Percentiles rank a stretch among this genome's conserved stretches.
Evolutionary conservation across 1,284 basidiomycete genomes (phyloP).

Genomic region (Phellinidium pouzarii): DNA sequence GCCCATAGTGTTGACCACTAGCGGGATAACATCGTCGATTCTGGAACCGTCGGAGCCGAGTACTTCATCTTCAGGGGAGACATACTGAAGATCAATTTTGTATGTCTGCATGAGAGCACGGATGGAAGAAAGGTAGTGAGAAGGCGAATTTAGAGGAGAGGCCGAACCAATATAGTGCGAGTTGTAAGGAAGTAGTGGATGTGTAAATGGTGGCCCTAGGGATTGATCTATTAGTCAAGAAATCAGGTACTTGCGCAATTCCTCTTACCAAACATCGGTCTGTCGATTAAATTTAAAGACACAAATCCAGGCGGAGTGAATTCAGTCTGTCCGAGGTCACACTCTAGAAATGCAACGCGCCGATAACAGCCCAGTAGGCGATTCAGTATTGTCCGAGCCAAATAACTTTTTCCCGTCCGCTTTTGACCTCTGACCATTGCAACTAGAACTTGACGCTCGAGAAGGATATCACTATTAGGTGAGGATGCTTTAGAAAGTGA

Average conservation of each 20-base stretch:
- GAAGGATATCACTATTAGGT: not conserved
- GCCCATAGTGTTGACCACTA: conserved; percentile 94
- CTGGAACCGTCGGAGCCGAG: conserved; percentile 30
- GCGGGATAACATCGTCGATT: conserved; percentile 58
- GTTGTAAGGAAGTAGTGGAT: conserved; percentile 62
- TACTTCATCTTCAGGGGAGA: conserved; percentile 22
- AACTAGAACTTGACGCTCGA: not conserved
- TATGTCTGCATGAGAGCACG: conserved; percentile 67
- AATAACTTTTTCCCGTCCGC: conserved; percentile 86
- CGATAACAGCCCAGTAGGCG: conserved; percentile 52
- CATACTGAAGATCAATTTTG: conserved; percentile 60
- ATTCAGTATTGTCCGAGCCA: conserved; percentile 75
- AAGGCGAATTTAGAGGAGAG: conserved; percentile 73
- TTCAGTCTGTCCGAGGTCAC: conserved; percentile 91
- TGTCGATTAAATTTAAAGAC: conserved; percentile 67
- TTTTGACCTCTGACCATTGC: conserved; percentile 78
- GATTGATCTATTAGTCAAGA: not conserved
- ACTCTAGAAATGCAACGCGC: conserved; percentile 84
- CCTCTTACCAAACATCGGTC: conserved; percentile 60
- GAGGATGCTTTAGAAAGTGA: not conserved
- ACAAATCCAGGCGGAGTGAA: conserved; percentile 87
- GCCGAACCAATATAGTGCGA: conserved; percentile 82
- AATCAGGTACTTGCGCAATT: conserved; percentile 2
- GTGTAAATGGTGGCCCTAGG: conserved; percentile 80
- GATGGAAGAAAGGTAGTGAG: conserved; percentile 72